A percentile compares a stretch with the other conserved stretches of the same genome.
Conservation (phyloP, 805 yeast species). For the Kurtzmaniella cleridarum region DNA sequence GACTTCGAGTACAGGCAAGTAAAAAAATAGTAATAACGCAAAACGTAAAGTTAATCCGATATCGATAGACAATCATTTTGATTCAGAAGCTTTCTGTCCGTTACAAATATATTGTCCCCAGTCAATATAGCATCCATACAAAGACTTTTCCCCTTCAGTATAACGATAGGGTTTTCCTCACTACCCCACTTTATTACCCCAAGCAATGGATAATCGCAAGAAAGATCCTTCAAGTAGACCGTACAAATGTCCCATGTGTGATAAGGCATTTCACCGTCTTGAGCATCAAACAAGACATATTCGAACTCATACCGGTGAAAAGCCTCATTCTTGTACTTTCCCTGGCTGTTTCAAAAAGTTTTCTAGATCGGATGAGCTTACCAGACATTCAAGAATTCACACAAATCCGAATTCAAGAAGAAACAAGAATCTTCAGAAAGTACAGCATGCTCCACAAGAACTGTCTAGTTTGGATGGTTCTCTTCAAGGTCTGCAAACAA, state of each 20-base stretch:
- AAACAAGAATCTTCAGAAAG: constrained; percentile 37
- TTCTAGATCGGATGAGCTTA: constrained; percentile 67
- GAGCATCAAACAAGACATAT: constrained; percentile 79
- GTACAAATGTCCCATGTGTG: constrained; percentile 69
- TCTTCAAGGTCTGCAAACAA: background rate
- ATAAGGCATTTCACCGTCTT: constrained; percentile 66
- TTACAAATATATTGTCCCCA: too few species aligned
- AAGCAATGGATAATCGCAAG: constrained; percentile 5
- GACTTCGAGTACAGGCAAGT: too few species aligned
- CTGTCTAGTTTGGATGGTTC: background rate
- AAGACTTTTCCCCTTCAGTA: too few species aligned
- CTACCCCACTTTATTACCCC: too few species aligned
- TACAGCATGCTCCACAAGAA: background rate
- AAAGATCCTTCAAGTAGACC: constrained; percentile 41
- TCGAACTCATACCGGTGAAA: constrained; percentile 77
- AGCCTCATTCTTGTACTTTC: constrained; percentile 70
- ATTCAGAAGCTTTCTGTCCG: too few species aligned
- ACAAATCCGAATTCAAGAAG: constrained; percentile 63
- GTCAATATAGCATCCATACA: too few species aligned
- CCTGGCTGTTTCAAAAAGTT: constrained; percentile 67
- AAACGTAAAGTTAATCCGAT: too few species aligned
- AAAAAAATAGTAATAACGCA: too few species aligned
- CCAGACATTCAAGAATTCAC: constrained; percentile 69
- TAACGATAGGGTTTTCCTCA: too few species aligned
- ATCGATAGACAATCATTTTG: too few species aligned